Evolutionary conservation across 495 filamentous ascomycete genomes (phyloP).

Genomic region (Schizothecium vesticola): DNA sequence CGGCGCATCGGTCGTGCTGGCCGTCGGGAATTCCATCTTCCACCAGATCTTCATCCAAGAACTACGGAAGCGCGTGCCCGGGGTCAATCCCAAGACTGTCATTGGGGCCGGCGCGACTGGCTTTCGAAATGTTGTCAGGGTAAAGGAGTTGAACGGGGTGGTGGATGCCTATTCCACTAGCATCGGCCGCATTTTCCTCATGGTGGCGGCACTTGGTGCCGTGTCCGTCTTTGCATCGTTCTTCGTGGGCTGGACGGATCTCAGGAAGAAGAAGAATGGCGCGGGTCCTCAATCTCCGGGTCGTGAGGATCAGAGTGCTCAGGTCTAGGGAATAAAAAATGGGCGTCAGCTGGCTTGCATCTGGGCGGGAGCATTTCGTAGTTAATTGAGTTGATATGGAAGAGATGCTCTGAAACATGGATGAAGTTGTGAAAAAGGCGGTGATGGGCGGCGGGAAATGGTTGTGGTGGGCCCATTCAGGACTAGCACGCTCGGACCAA

Average conservation of each 20-base stretch:
- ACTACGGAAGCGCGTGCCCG: constrained; percentile 26
- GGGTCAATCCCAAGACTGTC: constrained; percentile 14
- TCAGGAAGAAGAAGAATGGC: constrained; percentile 11
- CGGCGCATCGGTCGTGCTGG: constrained; percentile 56
- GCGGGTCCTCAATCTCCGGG: not conserved
- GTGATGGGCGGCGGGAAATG: constrained; percentile 12
- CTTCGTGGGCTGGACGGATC: constrained; percentile 21
- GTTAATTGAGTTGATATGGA: not conserved
- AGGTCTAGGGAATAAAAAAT: not conserved
- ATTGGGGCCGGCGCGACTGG: constrained; percentile 46
- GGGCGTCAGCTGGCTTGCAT: not conserved
- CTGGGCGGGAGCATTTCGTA: not conserved
- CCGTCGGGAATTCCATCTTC: constrained; percentile 55
- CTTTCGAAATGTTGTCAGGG: constrained; percentile 21
- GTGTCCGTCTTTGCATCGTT: constrained; percentile 15
- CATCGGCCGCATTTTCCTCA: constrained; percentile 18
- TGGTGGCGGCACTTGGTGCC: constrained; percentile 8
- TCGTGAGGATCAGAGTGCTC: not conserved
- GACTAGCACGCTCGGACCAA: constrained; percentile 25
- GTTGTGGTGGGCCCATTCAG: constrained; percentile 2
- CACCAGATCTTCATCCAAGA: constrained; percentile 47
- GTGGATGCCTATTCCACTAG: constrained; percentile 40
- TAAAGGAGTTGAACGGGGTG: constrained; percentile 23
- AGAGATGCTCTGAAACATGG: not conserved
- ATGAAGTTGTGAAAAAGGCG: constrained; percentile 6